Evolutionary conservation across 2,329 filamentous ascomycete species (phyloP), one percentile per base, ranked within the genome.

Genomic region (Xylariaceae sp.): DNA sequence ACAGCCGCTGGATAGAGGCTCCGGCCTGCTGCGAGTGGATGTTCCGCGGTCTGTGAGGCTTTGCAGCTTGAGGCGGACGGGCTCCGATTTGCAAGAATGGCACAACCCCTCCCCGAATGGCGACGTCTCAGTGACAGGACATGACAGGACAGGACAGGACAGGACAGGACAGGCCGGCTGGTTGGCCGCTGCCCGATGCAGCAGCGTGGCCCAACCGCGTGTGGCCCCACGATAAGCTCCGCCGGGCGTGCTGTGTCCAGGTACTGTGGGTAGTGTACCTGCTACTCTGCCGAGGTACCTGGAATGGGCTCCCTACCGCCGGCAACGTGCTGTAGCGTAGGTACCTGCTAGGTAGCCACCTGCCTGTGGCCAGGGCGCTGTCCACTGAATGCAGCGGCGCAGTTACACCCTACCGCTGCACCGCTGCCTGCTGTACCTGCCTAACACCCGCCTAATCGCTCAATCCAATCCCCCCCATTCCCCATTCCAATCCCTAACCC

Each of bases 401-500:
- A 15, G 32, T 10, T 34, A 15, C 32, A 34, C 32, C 10, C 32
- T 13, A 13, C 32, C 9, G 29, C 29, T 30, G 10, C 8, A 26
- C 26, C 26, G 26, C 32, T 34, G 13, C 32, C 32, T 15, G 32
- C 32, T 34, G 32, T 42, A 41, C 34, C 43, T 47, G 30, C 36
- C 22, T 29, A 36, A 21, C 32, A 32, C 16, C 47, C 42, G 18
- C 30, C 29, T 41, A 29, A 21, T 44, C 13, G 9, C 49, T 26
- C 40, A 45, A 22, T 47, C 48, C 29, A 43, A 47, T 39, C 46
- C 19, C 26, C 34, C 18, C 29, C 37, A 19, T 43, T 13, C 12
- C 49, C 34, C 40, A 49, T 19, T 49, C 48, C 29, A 39, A 47
- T 39, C 46, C 19, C 26, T 22, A 5, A 15, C 40, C 53, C 46